Evolutionary conservation across 2,329 filamentous ascomycete species (phyloP).

Genomic region (Fusarium proliferatum): DNA sequence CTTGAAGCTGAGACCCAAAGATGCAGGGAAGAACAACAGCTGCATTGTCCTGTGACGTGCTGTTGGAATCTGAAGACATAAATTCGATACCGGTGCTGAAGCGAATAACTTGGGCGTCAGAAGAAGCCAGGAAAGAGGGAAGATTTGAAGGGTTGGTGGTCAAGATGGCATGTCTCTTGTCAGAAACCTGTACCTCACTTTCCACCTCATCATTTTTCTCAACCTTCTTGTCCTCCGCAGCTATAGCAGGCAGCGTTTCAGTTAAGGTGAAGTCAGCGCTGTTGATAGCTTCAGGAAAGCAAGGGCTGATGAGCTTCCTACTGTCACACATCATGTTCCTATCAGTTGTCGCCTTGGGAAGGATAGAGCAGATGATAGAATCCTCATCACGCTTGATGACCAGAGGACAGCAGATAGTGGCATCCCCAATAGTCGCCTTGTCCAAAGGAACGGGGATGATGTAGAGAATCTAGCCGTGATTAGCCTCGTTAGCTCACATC

Average conservation of each 20-base stretch:
- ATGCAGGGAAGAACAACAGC: slow-evolving; percentile 14
- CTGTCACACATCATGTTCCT: neutral
- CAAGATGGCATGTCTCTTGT: neutral
- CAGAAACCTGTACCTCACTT: neutral
- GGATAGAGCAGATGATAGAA: slow-evolving; percentile 5
- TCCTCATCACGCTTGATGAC: neutral
- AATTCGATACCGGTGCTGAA: slow-evolving; percentile 11
- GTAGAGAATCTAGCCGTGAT: neutral
- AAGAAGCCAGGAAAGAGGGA: neutral
- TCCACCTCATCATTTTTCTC: accelerated
- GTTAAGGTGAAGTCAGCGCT: neutral
- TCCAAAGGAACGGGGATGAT: slow-evolving; percentile 20
- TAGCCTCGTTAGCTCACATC: neutral
- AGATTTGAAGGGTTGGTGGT: neutral
- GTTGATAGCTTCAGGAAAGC: slow-evolving; percentile 10
- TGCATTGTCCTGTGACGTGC: neutral
- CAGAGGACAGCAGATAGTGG: slow-evolving; percentile 7
- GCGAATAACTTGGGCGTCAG: neutral
- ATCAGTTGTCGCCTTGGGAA: neutral
- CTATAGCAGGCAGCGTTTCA: accelerated
- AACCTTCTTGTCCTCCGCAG: accelerated
- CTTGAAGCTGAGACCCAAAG: slow-evolving; percentile 9
- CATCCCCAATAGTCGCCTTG: slow-evolving; percentile 10
- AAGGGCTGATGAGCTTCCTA: neutral
- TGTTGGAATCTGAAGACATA: accelerated